These are phyloP conservation scores for Pyrenochaeta sp. DNA, from an alignment of 2,329 filamentous ascomycete genomes.

Conservation along the genomic window DNA sequence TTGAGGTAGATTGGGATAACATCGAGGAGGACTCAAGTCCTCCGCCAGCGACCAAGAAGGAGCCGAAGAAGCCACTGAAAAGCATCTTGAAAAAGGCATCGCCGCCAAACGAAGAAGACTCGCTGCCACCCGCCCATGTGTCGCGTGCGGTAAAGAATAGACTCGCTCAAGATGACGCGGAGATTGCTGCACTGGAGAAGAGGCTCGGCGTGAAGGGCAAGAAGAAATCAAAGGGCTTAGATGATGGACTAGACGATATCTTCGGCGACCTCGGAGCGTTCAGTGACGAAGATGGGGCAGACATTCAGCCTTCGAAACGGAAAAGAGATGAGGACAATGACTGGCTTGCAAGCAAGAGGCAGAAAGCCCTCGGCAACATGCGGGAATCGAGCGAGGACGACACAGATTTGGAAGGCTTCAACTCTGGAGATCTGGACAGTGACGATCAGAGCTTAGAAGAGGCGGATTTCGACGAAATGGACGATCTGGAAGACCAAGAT, in stretches of 20 bases:
- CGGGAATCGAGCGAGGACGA: slow-evolving; percentile 31
- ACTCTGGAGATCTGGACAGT: slow-evolving; percentile 32
- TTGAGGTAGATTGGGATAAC: slow-evolving; percentile 41
- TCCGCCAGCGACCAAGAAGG: slow-evolving; percentile 25
- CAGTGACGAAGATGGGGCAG: slow-evolving; percentile 58
- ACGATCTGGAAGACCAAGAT: slow-evolving; percentile 36
- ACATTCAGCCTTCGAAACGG: slow-evolving; percentile 60
- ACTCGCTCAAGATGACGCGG: slow-evolving; percentile 82
- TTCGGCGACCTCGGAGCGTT: slow-evolving; percentile 69
- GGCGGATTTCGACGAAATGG: slow-evolving; percentile 25
- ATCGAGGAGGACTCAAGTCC: slow-evolving; percentile 44
- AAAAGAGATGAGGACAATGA: slow-evolving; percentile 66
- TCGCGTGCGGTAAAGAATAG: slow-evolving; percentile 61
- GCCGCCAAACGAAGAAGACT: slow-evolving; percentile 10
- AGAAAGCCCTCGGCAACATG: slow-evolving; percentile 55
- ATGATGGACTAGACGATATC: slow-evolving; percentile 84
- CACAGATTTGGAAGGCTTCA: slow-evolving; percentile 28
- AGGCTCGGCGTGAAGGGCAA: slow-evolving; percentile 83
- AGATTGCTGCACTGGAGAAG: slow-evolving; percentile 87
- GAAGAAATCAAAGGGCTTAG: slow-evolving; percentile 73
- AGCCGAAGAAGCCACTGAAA: slow-evolving; percentile 38
- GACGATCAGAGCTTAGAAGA: slow-evolving; percentile 43
- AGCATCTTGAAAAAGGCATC: slow-evolving; percentile 38
- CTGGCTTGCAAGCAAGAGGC: slow-evolving; percentile 67
- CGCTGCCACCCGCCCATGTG: slow-evolving; percentile 34